phyloP scores from a whole-genome alignment of 768 basidiomycete genomes.

The Boletus tomentosulus region DNA sequence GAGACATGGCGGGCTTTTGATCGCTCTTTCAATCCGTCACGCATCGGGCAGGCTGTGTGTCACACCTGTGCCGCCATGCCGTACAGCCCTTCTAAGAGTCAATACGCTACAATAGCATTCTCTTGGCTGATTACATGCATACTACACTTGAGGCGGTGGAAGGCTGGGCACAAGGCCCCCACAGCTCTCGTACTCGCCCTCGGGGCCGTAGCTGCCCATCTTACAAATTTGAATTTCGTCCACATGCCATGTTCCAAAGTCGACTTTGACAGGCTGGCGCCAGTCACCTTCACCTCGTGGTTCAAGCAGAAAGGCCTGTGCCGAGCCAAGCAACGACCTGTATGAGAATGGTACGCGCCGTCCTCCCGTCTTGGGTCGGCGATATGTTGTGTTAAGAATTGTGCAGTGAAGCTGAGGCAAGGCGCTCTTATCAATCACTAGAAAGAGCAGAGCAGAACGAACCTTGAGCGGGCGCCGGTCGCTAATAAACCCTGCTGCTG shows the following conservation, averaged over 20 bases:
- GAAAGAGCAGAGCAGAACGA: slow-evolving; percentile 3
- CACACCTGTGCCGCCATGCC: slow-evolving; percentile 30
- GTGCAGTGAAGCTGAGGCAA: slow-evolving; percentile 44
- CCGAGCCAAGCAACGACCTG: slow-evolving; percentile 31
- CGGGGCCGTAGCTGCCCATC: slow-evolving; percentile 64
- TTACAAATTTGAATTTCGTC: slow-evolving; percentile 60
- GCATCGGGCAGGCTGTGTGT: slow-evolving; percentile 18
- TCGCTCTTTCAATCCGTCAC: slow-evolving; percentile 30
- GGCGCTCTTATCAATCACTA: neutral
- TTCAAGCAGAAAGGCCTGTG: slow-evolving; percentile 5
- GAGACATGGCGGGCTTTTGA: slow-evolving; percentile 35
- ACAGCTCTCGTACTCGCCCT: slow-evolving; percentile 59
- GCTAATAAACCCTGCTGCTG: slow-evolving; percentile 38
- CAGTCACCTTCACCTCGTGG: slow-evolving; percentile 1
- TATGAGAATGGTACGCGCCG: slow-evolving; percentile 43
- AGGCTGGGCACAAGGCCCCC: slow-evolving; percentile 14
- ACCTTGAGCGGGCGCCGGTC: slow-evolving; percentile 53
- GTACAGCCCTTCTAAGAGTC: slow-evolving; percentile 9
- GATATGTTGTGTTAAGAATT: slow-evolving; percentile 45
- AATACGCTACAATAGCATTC: neutral
- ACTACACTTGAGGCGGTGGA: neutral
- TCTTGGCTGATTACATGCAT: neutral
- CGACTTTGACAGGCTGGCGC: slow-evolving; percentile 31
- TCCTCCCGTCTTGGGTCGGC: slow-evolving; percentile 30
- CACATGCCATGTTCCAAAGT: slow-evolving; percentile 53